Percentiles rank a stretch among this genome's conserved stretches.
phyloP scores from a whole-genome alignment of 768 basidiomycete species.

The Mycena indigotica region DNA sequence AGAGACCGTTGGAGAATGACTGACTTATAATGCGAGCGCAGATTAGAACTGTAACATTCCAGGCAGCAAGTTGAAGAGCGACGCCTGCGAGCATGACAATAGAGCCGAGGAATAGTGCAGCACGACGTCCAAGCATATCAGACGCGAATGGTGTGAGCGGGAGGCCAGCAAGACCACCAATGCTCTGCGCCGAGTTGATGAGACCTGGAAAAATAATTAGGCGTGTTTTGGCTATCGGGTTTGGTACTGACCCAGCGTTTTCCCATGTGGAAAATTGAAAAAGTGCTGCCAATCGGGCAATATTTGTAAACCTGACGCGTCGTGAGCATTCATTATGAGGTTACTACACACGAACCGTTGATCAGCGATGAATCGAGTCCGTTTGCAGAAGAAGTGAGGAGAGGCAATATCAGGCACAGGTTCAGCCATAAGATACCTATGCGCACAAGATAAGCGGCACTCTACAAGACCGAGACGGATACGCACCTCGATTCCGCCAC shows the following conservation, averaged over 20 bases:
- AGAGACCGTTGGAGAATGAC: constrained; percentile 20
- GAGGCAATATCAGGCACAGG: constrained; percentile 58
- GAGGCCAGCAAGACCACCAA: constrained; percentile 56
- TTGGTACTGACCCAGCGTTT: constrained; percentile 51
- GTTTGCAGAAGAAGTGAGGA: constrained; percentile 67
- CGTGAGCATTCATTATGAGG: constrained; percentile 9
- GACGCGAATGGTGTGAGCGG: constrained; percentile 65
- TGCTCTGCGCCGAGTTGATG: constrained; percentile 65
- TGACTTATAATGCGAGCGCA: constrained; percentile 57
- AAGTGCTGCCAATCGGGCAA: constrained; percentile 63
- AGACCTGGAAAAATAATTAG: constrained; percentile 44
- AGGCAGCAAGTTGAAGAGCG: constrained; percentile 52
- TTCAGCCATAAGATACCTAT: constrained; percentile 62
- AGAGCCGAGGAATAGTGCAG: constrained; percentile 61
- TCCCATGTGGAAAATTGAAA: constrained; percentile 55
- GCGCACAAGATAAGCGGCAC: background rate
- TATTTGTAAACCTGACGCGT: constrained; percentile 60
- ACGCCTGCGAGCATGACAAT: constrained; percentile 68
- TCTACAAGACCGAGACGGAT: background rate
- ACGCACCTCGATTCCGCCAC: constrained; percentile 63
- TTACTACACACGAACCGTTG: constrained; percentile 40
- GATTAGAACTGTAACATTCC: constrained; percentile 53
- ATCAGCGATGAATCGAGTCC: constrained; percentile 71
- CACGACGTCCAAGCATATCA: constrained; percentile 63
- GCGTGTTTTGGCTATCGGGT: too few relatives aligned